These are phyloP conservation scores for Nicotiana knightiana DNA, from an alignment of 257 asterid species.

Conservation along the genomic window DNA sequence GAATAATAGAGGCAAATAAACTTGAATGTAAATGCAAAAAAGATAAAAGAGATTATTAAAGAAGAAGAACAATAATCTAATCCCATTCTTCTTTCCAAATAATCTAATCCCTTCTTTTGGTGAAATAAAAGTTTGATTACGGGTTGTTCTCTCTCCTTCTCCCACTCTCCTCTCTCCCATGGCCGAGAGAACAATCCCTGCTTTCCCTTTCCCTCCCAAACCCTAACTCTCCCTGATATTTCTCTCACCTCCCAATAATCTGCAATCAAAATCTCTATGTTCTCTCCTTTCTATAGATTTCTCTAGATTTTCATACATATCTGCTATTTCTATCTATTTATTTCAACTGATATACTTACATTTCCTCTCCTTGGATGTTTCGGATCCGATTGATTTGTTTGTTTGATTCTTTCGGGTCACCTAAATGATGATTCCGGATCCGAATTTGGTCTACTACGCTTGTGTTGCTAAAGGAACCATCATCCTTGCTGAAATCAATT, in stretches of 20 bases:
- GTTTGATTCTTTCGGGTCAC: not conserved
- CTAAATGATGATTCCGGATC: slow-evolving; percentile 47
- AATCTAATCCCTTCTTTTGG: not conserved
- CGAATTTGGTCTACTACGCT: slow-evolving; percentile 54
- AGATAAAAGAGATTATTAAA: not conserved
- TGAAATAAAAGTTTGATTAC: not conserved
- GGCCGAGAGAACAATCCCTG: slow-evolving; percentile 15
- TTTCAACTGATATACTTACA: not conserved
- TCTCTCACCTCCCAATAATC: not conserved
- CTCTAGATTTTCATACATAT: not conserved
- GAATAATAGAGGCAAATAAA: no score
- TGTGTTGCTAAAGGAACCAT: slow-evolving; percentile 67
- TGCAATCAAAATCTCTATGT: not conserved
- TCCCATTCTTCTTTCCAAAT: not conserved
- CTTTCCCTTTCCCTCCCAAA: slow-evolving; percentile 6
- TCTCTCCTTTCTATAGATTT: not conserved
- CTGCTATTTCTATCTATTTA: not conserved
- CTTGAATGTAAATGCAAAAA: not conserved
- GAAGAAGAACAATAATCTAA: not conserved
- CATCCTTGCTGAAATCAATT: slow-evolving; percentile 75
- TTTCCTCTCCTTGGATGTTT: not conserved
- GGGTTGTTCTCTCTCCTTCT: not conserved
- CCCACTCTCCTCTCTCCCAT: slow-evolving; percentile 26
- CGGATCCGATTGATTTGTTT: slow-evolving; percentile 1
- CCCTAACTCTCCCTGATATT: slow-evolving; percentile 4